These are phyloP conservation scores for Keithomyces neogunnii DNA, from an alignment of 2,329 filamentous ascomycete genomes.

Conservation along the genomic window DNA sequence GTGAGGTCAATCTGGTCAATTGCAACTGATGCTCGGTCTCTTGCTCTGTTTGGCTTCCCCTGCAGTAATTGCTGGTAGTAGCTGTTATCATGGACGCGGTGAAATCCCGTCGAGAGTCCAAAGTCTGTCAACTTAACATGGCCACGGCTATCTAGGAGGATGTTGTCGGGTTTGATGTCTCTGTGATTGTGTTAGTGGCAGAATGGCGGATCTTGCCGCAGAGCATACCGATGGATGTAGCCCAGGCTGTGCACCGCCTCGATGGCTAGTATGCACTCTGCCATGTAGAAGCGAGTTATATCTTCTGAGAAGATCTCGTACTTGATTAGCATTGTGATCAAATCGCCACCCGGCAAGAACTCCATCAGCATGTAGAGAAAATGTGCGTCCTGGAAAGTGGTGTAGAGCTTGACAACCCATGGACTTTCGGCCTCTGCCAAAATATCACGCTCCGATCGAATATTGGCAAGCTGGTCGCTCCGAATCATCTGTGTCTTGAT, in stretches of 20 bases:
- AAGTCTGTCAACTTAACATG: conserved; percentile 99
- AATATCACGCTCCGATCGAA: conserved; percentile 95
- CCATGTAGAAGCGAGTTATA: conserved; percentile 99
- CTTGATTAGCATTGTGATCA: conserved; percentile 99
- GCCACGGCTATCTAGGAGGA: conserved; percentile 86
- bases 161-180: conserved; percentile 99
- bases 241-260: conserved; percentile 96
- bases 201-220: neutral
- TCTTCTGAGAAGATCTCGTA: conserved; percentile 99
- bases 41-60: conserved; percentile 57
- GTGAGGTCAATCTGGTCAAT: conserved; percentile 97
- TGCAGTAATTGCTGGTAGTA: conserved; percentile 95
- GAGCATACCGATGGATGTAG: conserved; percentile 87
- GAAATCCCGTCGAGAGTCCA: conserved; percentile 91
- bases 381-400: conserved; percentile 92
- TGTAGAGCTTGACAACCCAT: conserved; percentile 99
- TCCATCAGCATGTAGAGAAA: conserved; percentile 99
- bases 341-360: conserved; percentile 91
- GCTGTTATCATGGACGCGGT: conserved; percentile 91
- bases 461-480: conserved; percentile 95
- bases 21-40: conserved; percentile 83
- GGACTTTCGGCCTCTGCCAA: conserved; percentile 96
- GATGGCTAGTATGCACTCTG: conserved; percentile 95
- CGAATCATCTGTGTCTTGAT: conserved; percentile 99
- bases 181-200: conserved; percentile 35